Percentiles rank a stretch among this genome's conserved stretches.
Conservation (phyloP, 1,284 basidiomycete species). For the Ceratobasidium sp. region DNA sequence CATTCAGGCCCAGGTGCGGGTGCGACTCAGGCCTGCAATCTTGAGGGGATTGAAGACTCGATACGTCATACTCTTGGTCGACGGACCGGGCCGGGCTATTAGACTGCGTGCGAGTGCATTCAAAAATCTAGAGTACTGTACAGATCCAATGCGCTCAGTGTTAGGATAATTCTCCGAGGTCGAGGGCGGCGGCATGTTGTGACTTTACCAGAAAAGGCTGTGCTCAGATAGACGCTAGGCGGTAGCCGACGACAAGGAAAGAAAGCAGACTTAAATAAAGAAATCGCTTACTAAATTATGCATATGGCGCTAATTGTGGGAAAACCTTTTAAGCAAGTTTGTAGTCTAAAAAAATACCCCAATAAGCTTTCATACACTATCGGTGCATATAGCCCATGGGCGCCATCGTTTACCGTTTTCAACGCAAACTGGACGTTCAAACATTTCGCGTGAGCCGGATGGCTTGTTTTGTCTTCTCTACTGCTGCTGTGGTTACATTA, state of each 20-base stretch:
- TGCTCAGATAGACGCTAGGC: not conserved
- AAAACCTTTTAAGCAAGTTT: too few relatives aligned
- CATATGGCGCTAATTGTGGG: too few relatives aligned
- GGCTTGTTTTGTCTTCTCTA: too few relatives aligned
- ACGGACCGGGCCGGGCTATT: conserved; percentile 1
- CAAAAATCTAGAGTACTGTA: not conserved
- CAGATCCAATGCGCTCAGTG: conserved; percentile 6
- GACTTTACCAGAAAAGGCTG: not conserved
- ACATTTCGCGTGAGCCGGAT: too few relatives aligned
- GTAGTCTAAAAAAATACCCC: too few relatives aligned
- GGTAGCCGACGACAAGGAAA: not conserved
- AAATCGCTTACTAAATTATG: too few relatives aligned
- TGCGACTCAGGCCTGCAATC: conserved; percentile 7
- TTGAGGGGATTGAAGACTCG: not conserved
- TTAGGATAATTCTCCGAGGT: conserved; percentile 16
- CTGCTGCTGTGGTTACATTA: too few relatives aligned
- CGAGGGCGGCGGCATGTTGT: conserved; percentile 1
- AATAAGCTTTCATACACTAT: too few relatives aligned
- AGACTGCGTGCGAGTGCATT: not conserved
- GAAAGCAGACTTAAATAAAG: too few relatives aligned
- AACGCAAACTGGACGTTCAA: too few relatives aligned
- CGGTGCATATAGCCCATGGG: too few relatives aligned
- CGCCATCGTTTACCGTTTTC: too few relatives aligned
- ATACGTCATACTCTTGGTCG: conserved; percentile 9
- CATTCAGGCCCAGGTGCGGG: conserved; percentile 2